Conservation (phyloP, 2,329 filamentous ascomycete genomes). For the Sporothrix pallida region DNA sequence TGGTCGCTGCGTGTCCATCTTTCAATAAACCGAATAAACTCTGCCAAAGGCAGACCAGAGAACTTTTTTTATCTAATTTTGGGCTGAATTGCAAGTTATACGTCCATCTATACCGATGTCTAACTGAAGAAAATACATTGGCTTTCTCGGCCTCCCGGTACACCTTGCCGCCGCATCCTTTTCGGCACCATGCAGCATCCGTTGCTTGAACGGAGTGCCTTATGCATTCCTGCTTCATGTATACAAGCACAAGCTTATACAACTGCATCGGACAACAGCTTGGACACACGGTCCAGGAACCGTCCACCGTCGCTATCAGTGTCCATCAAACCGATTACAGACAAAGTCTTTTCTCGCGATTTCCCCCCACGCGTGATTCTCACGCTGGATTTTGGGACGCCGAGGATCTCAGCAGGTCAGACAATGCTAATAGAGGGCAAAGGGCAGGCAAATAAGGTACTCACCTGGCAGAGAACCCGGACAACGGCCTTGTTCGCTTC, state of each 20-base stretch:
- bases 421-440: not conserved
- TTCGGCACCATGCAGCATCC: too few relatives aligned
- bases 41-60: too few relatives aligned
- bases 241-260: not conserved
- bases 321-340: conserved; percentile 44
- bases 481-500: conserved; percentile 72
- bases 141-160: too few relatives aligned
- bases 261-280: conserved; percentile 30
- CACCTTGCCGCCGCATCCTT: too few relatives aligned
- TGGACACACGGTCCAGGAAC: conserved; percentile 31
- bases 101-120: too few relatives aligned
- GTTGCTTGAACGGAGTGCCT: too few relatives aligned
- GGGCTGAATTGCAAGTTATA: too few relatives aligned
- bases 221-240: too few relatives aligned
- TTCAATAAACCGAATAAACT: too few relatives aligned
- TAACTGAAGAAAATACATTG: too few relatives aligned
- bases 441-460: conserved; percentile 31
- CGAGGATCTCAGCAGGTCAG: conserved; percentile 54
- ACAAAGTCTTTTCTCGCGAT: conserved; percentile 67
- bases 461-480: conserved; percentile 65
- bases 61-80: too few relatives aligned
- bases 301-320: conserved; percentile 26
- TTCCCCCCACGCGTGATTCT: conserved; percentile 67
- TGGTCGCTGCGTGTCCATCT: too few relatives aligned
- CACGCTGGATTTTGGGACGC: conserved; percentile 67